phyloP scores from a whole-genome alignment of 495 filamentous ascomycete genomes.

The Trichocladium antarcticum region DNA sequence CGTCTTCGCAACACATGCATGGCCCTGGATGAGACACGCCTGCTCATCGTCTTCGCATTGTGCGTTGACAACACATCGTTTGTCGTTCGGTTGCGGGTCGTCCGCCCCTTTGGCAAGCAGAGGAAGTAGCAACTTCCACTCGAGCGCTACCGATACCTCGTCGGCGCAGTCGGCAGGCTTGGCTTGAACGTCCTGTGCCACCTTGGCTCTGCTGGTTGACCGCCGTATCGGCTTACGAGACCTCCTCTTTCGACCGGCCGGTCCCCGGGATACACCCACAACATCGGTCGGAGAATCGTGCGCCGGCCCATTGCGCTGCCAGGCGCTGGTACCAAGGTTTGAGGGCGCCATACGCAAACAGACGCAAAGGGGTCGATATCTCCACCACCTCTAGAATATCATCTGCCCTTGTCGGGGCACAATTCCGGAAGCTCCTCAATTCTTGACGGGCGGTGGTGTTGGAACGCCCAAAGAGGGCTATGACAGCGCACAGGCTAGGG shows the following conservation, averaged over 20 bases:
- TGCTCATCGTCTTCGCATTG: not conserved
- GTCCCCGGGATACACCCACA: not conserved
- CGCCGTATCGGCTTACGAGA: not conserved
- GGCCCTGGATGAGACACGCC: slow-evolving; percentile 3
- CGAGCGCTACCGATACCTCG: slow-evolving; percentile 8
- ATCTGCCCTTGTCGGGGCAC: no score
- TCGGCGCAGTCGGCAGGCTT: not conserved
- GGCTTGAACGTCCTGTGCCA: not conserved
- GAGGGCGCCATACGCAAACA: not conserved
- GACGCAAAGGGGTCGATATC: not conserved
- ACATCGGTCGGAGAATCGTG: not conserved
- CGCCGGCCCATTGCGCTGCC: not conserved
- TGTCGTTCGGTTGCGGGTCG: slow-evolving; percentile 2
- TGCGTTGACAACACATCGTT: not conserved
- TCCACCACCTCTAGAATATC: no score
- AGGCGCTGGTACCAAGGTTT: not conserved
- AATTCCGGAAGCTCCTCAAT: no score
- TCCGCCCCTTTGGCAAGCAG: not conserved
- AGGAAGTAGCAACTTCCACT: slow-evolving; percentile 13
- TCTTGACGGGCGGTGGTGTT: no score
- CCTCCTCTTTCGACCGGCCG: not conserved
- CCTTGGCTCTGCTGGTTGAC: not conserved
- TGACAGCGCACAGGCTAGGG: no score
- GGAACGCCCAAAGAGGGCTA: no score
- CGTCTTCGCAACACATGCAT: slow-evolving; percentile 12